Evolutionary conservation across 116 monocot genomes (phyloP), one percentile per base, ranked within the genome.

Genomic region (Dioscorea cayenensis): DNA sequence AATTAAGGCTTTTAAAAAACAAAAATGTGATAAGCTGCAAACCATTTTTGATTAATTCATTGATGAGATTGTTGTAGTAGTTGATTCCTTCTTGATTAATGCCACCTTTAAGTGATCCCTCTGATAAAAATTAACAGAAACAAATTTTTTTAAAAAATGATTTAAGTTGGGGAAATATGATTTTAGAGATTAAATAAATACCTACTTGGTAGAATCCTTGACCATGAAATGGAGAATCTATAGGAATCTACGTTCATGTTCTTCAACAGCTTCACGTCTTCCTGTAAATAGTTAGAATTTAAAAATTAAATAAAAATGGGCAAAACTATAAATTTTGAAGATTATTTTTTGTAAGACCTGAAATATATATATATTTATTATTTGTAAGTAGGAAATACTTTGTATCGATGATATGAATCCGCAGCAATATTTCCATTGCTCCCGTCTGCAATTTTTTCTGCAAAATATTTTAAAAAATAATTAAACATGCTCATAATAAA

Each of bases 151-250:
- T 1, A 32, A 32, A 32, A 32, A 25, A 25, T 21, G 14, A 20
- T 67, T n/a, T 48, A 2, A 67, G 21, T 38, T 17, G 13, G 2
- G 16, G 3, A 13, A 13, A 12, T 19, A 36, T 29, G 29, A 28
- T 28, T 64, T 7, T 11, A 12, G 12, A 63, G 23, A 63, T 25
- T 22, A 22, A 35, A 67, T 43, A 21, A 20, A 37, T 18, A 66
- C 3, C 23, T 50, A 68, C 68, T 51, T 49, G 13, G 51, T 16
- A 68, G 14, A 5, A 68, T 68, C 14, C 51, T 49, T 27, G 68
- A 51, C 68, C 68, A 68, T 27, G 68, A 68, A 25, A 68, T 68
- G 38, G 68, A 68, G 68, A 68, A 68, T 6, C 68, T 49, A 21
- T 43, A 66, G 19, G 66, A 13, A 20, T 66, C 66, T 38, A 43